These are phyloP conservation scores for Pelargonium cotyledonis DNA, from an alignment of 441 rosid species.

Conservation along the genomic window DNA sequence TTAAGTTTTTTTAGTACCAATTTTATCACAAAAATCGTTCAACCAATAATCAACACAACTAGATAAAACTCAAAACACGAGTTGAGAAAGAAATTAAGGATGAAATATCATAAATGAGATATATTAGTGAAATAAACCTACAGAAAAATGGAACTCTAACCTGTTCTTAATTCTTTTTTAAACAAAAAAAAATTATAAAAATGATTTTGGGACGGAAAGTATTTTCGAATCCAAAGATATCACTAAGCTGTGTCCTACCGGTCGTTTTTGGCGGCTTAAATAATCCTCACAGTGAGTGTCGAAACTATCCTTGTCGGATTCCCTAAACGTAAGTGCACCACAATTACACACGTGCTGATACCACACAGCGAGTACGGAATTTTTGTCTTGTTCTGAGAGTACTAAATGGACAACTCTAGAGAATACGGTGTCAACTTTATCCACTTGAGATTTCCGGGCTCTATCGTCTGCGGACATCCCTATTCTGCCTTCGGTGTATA, in stretches of 20 bases:
- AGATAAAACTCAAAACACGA: no score
- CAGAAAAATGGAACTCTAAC: no score
- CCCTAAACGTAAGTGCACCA: neutral
- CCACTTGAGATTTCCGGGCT: neutral
- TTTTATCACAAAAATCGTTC: no score
- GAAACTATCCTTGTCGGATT: neutral
- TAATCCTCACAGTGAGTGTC: neutral
- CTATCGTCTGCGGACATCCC: neutral
- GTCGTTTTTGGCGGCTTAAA: conserved; percentile 6
- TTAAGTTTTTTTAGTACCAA: no score
- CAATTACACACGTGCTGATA: neutral
- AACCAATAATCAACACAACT: no score
- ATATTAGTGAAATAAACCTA: no score
- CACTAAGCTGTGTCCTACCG: neutral
- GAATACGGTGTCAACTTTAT: neutral
- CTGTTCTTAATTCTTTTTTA: no score
- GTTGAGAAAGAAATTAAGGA: no score
- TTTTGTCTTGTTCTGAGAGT: neutral
- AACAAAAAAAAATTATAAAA: no score
- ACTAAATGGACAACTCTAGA: neutral
- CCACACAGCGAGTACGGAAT: neutral
- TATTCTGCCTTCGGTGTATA: neutral
- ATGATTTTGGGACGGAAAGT: no score
- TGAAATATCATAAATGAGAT: no score
- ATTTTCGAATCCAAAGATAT: no score